These are phyloP conservation scores for Murraya paniculata DNA, from an alignment of 345 rosid species.

Conservation along the genomic window DNA sequence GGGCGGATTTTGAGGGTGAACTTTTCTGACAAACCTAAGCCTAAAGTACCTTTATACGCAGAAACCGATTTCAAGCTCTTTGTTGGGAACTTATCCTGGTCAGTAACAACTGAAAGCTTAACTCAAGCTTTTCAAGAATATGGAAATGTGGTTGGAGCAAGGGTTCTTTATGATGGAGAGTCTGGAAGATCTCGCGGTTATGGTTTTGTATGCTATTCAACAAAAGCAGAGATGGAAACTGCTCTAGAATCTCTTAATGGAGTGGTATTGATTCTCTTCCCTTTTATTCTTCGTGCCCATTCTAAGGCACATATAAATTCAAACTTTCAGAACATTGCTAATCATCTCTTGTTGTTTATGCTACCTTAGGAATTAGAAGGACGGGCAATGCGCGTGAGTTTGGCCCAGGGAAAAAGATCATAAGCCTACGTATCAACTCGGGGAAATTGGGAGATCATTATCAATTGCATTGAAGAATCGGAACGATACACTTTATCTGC, in stretches of 20 bases:
- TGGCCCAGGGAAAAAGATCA: conserved; percentile 66
- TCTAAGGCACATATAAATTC: neutral
- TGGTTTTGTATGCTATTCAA: conserved; percentile 70
- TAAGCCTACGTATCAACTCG: conserved; percentile 13
- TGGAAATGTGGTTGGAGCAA: conserved; percentile 78
- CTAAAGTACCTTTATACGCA: conserved; percentile 65
- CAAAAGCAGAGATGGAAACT: conserved; percentile 70
- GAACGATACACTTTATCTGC: conserved; percentile 1
- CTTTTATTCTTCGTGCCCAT: neutral
- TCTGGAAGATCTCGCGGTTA: conserved; percentile 80
- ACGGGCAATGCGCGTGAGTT: conserved; percentile 64
- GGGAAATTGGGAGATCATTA: neutral
- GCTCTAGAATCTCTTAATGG: conserved; percentile 73
- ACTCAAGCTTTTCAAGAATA: conserved; percentile 63
- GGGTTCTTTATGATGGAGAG: conserved; percentile 87
- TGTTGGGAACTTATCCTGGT: conserved; percentile 88
- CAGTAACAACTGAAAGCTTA: conserved; percentile 69
- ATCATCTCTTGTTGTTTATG: conserved; percentile 3
- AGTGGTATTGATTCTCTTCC: conserved; percentile 33
- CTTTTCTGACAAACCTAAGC: conserved; percentile 66
- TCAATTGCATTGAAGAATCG: neutral
- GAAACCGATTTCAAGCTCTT: conserved; percentile 83
- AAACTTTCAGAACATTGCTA: neutral
- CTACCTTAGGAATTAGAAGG: conserved; percentile 66
- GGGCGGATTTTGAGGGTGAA: conserved; percentile 75